These are phyloP conservation scores for Kewa caespitosa DNA, from an alignment of 179 eudicot genomes.

Conservation along the genomic window DNA sequence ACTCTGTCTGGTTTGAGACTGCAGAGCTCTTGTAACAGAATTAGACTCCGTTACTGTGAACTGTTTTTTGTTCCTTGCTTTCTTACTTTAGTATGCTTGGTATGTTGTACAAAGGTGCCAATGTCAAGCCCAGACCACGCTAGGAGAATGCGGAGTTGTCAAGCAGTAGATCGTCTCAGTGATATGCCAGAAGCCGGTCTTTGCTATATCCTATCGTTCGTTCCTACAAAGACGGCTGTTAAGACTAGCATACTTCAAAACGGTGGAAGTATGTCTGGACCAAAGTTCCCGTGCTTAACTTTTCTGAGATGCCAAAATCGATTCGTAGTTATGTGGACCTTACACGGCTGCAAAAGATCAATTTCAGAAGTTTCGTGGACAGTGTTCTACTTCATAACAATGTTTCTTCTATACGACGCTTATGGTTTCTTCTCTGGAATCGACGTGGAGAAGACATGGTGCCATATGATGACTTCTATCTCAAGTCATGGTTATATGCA, in stretches of 20 bases:
- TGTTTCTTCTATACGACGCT: background rate
- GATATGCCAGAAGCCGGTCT: conserved; percentile 20
- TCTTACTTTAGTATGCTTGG: background rate
- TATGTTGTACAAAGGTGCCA: background rate
- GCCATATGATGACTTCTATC: background rate
- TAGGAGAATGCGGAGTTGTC: background rate
- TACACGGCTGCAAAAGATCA: background rate
- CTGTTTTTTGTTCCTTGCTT: background rate
- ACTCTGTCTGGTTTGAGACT: too few relatives aligned
- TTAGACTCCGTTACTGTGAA: too few relatives aligned
- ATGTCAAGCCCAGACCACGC: background rate
- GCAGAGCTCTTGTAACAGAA: too few relatives aligned
- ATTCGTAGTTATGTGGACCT: background rate
- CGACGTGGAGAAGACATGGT: too few relatives aligned
- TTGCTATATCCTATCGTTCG: conserved; percentile 16
- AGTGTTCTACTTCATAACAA: conserved; percentile 14
- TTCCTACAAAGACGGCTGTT: conserved; percentile 24
- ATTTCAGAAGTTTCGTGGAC: conserved; percentile 13
- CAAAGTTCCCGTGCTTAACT: conserved; percentile 17
- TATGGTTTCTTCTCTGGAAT: conserved; percentile 9
- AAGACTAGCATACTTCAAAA: conserved; percentile 23
- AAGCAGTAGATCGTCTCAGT: conserved; percentile 18
- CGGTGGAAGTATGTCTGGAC: conserved; percentile 25
- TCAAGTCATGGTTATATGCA: background rate
- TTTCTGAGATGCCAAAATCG: conserved; percentile 4